A percentile compares a stretch with the other conserved stretches of the same genome.
phyloP scores from a whole-genome alignment of 192 early-diverging fungal genomes.

The Oehlia diaphana region DNA sequence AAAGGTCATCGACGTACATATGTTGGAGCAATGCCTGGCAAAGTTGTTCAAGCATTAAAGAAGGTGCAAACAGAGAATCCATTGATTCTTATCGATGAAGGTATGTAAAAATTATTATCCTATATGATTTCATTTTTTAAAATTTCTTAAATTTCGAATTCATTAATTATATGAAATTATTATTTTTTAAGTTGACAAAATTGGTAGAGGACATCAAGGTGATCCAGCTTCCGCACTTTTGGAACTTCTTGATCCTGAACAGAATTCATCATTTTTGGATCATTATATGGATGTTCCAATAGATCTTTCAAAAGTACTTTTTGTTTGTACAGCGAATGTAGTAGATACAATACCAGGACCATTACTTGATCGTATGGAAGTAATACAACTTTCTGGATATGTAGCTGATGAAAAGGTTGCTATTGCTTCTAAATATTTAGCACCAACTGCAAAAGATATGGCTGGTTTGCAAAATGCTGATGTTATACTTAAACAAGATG shows the following conservation, averaged over 20 bases:
- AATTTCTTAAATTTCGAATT: slow-evolving; percentile 20
- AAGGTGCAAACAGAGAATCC: slow-evolving; percentile 99
- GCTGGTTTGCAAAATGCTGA: slow-evolving; percentile 77
- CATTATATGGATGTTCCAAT: slow-evolving; percentile 99
- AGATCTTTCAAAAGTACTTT: slow-evolving; percentile 96
- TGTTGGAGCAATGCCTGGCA: slow-evolving; percentile 99
- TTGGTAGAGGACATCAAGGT: slow-evolving; percentile 96
- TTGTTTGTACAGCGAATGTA: slow-evolving; percentile 98
- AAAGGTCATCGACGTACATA: slow-evolving; percentile 99
- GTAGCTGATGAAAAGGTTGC: slow-evolving; percentile 87
- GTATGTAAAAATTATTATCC: slow-evolving; percentile 15
- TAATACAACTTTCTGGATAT: slow-evolving; percentile 92
- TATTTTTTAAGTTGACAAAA: slow-evolving; percentile 79
- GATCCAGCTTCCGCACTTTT: slow-evolving; percentile 96
- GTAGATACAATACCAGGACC: slow-evolving; percentile 97
- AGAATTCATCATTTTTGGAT: slow-evolving; percentile 96
- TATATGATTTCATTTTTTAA: no score
- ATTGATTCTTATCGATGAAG: slow-evolving; percentile 95
- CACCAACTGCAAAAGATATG: slow-evolving; percentile 79
- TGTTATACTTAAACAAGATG: slow-evolving; percentile 69
- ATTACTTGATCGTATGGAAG: slow-evolving; percentile 98
- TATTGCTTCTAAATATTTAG: slow-evolving; percentile 93
- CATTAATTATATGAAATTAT: slow-evolving; percentile 4
- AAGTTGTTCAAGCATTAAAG: slow-evolving; percentile 98
- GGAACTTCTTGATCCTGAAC: slow-evolving; percentile 97